Conservation (phyloP, 1,284 basidiomycete species). For the Anthracocystis panici-leucophaei region DNA sequence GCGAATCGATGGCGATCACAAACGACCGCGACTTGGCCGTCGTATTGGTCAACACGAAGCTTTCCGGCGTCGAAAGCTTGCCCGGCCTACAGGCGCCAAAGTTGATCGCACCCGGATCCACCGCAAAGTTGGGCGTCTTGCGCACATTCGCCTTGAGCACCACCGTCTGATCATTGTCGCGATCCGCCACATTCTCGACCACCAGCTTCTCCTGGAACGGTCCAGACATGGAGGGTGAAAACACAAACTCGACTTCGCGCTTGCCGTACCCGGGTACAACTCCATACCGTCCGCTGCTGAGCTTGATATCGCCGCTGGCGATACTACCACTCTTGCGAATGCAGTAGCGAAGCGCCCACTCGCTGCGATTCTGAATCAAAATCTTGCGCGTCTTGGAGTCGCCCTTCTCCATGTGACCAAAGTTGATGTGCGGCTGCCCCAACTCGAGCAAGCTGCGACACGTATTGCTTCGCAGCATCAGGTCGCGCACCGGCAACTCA, state of each 20-base stretch:
- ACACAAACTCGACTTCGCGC: constrained; percentile 72
- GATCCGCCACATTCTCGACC: constrained; percentile 73
- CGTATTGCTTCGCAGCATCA: constrained; percentile 72
- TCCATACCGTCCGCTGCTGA: constrained; percentile 72
- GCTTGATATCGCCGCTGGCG: constrained; percentile 72
- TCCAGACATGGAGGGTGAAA: constrained; percentile 70
- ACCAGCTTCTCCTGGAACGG: constrained; percentile 72
- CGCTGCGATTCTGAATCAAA: constrained; percentile 72
- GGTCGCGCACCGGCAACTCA: constrained; percentile 72
- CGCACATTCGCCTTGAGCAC: constrained; percentile 72
- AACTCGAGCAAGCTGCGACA: constrained; percentile 72
- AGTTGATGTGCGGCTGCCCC: constrained; percentile 73
- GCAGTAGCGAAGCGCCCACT: constrained; percentile 71
- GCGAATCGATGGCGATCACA: constrained; percentile 68
- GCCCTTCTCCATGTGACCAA: constrained; percentile 73
- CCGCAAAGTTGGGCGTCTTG: constrained; percentile 71
- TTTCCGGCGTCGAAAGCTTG: constrained; percentile 60
- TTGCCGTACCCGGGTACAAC: constrained; percentile 73
- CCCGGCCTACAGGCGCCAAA: constrained; percentile 67
- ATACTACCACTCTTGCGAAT: constrained; percentile 73
- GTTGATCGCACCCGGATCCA: constrained; percentile 70
- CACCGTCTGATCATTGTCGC: constrained; percentile 72
- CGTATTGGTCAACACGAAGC: constrained; percentile 71
- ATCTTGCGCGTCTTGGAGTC: constrained; percentile 72
- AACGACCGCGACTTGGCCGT: constrained; percentile 71